A percentile compares a stretch with the other conserved stretches of the same genome.
Conservation (phyloP, 805 yeast genomes). For the Candida nonsorbophila region DNA sequence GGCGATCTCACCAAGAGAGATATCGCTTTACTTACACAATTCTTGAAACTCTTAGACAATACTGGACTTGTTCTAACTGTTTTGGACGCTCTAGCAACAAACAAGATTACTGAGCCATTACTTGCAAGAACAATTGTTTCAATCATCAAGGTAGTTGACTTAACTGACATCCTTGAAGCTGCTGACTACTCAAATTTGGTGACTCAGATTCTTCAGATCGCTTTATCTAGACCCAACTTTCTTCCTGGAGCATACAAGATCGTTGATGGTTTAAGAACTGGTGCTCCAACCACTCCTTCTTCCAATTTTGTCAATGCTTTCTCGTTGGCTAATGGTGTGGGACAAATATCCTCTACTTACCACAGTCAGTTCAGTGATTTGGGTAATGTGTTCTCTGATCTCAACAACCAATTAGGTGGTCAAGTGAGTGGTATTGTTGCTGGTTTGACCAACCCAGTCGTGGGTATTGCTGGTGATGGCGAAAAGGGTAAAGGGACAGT, state of each 20-base stretch:
- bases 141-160: constrained; percentile 16
- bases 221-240: constrained; percentile 10
- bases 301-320: constrained; percentile 6
- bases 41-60: constrained; percentile 15
- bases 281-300: constrained; percentile 8
- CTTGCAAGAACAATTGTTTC: constrained; percentile 17
- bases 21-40: constrained; percentile 15
- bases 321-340: constrained; percentile 7
- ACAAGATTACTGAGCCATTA: constrained; percentile 19
- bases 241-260: constrained; percentile 13
- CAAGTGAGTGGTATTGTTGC: constrained; percentile 6
- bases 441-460: constrained; percentile 2
- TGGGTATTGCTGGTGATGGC: constrained; percentile 3
- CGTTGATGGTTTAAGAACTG: constrained; percentile 12
- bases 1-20: constrained; percentile 9
- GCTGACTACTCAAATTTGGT: constrained; percentile 22
- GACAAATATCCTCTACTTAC: constrained; percentile 7
- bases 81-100: constrained; percentile 15
- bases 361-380: background rate
- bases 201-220: constrained; percentile 16
- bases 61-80: constrained; percentile 16
- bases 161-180: constrained; percentile 14
- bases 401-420: constrained; percentile 2
- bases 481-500: constrained; percentile 2
- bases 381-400: background rate